phyloP scores from a whole-genome alignment of 257 asterid genomes.

The Forsythia suspensa region DNA sequence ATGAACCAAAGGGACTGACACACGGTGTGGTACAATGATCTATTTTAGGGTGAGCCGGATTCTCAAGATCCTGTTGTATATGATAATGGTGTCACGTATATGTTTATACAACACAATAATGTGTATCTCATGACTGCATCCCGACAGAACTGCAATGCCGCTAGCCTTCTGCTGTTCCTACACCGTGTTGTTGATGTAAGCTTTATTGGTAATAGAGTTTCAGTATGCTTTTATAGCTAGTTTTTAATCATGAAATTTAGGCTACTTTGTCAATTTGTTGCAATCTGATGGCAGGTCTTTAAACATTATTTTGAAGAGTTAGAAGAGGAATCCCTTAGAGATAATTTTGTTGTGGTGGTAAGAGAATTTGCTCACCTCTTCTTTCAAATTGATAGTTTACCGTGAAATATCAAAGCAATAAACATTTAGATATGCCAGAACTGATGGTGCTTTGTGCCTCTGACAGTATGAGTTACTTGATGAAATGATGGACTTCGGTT shows the following conservation, averaged over 20 bases:
- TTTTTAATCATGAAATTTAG: neutral
- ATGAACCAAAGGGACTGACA: neutral
- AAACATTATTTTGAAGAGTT: constrained; percentile 45
- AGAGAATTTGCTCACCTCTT: neutral
- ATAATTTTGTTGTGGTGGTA: constrained; percentile 52
- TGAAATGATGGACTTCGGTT: constrained; percentile 46
- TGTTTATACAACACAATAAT: constrained; percentile 54
- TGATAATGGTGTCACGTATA: constrained; percentile 50
- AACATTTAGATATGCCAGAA: neutral
- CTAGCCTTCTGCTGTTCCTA: constrained; percentile 47
- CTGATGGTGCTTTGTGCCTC: constrained; percentile 9
- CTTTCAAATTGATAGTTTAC: neutral
- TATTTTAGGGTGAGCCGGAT: constrained; percentile 41
- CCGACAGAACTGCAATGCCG: constrained; percentile 49
- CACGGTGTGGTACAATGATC: neutral
- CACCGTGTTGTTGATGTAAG: constrained; percentile 51
- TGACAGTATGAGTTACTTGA: constrained; percentile 43
- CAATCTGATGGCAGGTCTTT: constrained; percentile 32
- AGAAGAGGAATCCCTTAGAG: constrained; percentile 56
- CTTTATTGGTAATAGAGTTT: neutral
- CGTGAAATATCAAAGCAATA: neutral
- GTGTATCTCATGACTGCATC: constrained; percentile 49
- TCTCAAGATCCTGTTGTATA: constrained; percentile 43
- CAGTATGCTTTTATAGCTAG: neutral
- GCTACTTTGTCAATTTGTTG: neutral